These are phyloP conservation scores for Schizonepeta tenuifolia DNA, from an alignment of 257 asterid species.

Conservation along the genomic window DNA sequence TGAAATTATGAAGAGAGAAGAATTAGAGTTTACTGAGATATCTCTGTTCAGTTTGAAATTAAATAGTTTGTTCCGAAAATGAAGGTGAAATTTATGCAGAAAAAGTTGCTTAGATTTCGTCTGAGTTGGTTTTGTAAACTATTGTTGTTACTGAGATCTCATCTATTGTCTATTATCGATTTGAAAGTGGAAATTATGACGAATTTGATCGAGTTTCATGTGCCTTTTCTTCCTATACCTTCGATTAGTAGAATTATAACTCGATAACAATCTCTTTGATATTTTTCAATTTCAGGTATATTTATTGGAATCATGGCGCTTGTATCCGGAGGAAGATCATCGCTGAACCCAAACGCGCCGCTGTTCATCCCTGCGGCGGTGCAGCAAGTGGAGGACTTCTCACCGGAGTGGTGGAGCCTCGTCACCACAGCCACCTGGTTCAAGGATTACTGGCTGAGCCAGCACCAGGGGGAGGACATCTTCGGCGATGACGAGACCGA, in stretches of 20 bases:
- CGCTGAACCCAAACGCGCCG: conserved; percentile 85
- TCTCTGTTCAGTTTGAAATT: neutral
- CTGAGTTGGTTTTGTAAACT: neutral
- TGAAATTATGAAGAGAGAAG: neutral
- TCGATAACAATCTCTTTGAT: neutral
- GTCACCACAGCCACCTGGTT: conserved; percentile 87
- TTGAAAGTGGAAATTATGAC: neutral
- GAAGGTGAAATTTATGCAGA: neutral
- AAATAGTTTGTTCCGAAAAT: neutral
- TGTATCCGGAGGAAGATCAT: conserved; percentile 79
- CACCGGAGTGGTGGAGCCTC: conserved; percentile 93
- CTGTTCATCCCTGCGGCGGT: conserved; percentile 73
- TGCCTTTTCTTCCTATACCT: neutral
- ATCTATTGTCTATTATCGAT: neutral
- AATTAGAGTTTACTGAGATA: neutral
- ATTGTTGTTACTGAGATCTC: neutral
- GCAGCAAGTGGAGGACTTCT: conserved; percentile 93
- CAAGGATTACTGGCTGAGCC: conserved; percentile 79
- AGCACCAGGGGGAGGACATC: conserved; percentile 63
- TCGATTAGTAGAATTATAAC: neutral
- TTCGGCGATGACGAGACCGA: conserved; percentile 44
- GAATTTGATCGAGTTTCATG: neutral
- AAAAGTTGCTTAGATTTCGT: neutral
- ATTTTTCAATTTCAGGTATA: conserved; percentile 13
- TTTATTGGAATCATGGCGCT: conserved; percentile 61